Evolutionary conservation across 192 early-diverging fungal genomes (phyloP).

Genomic region (Backusella circina): DNA sequence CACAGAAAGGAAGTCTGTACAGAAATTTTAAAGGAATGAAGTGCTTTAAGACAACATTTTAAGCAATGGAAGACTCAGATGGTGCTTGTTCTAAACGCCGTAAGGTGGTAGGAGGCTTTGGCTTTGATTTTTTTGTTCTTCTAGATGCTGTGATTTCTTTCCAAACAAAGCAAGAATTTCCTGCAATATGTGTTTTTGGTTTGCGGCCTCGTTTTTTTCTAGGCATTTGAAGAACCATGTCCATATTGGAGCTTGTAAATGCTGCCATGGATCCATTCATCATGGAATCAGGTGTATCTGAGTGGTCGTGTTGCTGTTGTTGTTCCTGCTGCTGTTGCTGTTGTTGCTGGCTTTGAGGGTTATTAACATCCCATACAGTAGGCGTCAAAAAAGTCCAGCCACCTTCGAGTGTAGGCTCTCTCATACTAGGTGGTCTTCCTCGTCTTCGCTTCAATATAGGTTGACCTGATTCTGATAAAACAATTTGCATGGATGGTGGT

Average conservation of each 20-base stretch:
- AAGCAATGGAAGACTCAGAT: neutral
- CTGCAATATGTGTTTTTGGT: conserved; percentile 37
- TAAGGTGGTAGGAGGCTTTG: neutral
- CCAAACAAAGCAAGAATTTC: conserved; percentile 43
- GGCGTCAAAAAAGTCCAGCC: conserved; percentile 30
- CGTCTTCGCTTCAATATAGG: conserved; percentile 20
- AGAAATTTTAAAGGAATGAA: neutral
- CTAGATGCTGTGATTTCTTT: conserved; percentile 15
- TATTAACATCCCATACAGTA: conserved; percentile 26
- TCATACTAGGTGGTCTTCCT: conserved; percentile 20
- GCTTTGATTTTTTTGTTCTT: neutral
- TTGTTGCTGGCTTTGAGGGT: neutral
- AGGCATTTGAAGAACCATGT: conserved; percentile 33
- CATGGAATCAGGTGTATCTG: neutral
- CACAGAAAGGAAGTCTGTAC: conserved; percentile 2
- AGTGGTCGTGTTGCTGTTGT: neutral
- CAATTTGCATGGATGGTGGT: conserved; percentile 13
- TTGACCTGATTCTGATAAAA: conserved; percentile 15
- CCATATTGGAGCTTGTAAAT: conserved; percentile 32
- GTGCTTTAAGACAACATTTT: neutral
- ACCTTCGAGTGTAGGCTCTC: conserved; percentile 20
- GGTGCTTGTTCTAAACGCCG: conserved; percentile 5
- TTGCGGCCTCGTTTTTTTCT: conserved; percentile 38
- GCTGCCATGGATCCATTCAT: conserved; percentile 31
- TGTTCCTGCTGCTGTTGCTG: neutral